phyloP scores from a whole-genome alignment of 805 yeast species.

The Starmerella etchellsii region DNA sequence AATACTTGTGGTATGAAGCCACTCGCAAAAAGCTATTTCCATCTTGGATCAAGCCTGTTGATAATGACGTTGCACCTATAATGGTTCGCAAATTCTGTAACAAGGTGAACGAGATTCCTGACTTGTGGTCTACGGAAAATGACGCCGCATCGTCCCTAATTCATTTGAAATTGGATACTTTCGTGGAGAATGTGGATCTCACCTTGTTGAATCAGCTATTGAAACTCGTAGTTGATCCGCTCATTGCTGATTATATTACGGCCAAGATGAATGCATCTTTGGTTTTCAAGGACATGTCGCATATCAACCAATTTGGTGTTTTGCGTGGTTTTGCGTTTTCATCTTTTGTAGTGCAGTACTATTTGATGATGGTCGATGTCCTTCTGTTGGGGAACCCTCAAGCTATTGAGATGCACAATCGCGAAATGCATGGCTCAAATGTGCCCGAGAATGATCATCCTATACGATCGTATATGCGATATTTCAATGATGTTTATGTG shows the following conservation, averaged over 20 bases:
- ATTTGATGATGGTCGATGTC: slow-evolving; percentile 74
- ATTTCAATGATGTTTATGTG: slow-evolving; percentile 69
- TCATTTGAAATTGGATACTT: slow-evolving; percentile 56
- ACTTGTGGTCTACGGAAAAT: slow-evolving; percentile 63
- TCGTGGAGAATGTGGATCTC: slow-evolving; percentile 79
- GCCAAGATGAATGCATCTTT: slow-evolving; percentile 76
- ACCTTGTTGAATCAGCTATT: slow-evolving; percentile 72
- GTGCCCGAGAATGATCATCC: slow-evolving; percentile 57
- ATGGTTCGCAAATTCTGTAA: slow-evolving; percentile 89
- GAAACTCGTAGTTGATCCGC: slow-evolving; percentile 72
- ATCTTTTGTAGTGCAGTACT: slow-evolving; percentile 78
- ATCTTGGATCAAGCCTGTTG: slow-evolving; percentile 91
- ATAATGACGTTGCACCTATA: slow-evolving; percentile 83
- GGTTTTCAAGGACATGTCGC: slow-evolving; percentile 89
- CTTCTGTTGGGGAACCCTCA: slow-evolving; percentile 73
- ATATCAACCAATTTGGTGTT: slow-evolving; percentile 77
- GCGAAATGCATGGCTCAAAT: slow-evolving; percentile 49
- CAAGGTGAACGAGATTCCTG: slow-evolving; percentile 65
- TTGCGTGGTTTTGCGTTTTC: slow-evolving; percentile 83
- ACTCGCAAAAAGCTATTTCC: slow-evolving; percentile 81
- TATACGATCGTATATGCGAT: slow-evolving; percentile 65
- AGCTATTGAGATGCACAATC: slow-evolving; percentile 77
- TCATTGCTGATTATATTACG: slow-evolving; percentile 84
- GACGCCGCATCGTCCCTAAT: slow-evolving; percentile 76
- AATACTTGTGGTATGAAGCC: slow-evolving; percentile 91